Conservation (phyloP, 106 monocot species). For the Dactylorhiza incarnata region DNA sequence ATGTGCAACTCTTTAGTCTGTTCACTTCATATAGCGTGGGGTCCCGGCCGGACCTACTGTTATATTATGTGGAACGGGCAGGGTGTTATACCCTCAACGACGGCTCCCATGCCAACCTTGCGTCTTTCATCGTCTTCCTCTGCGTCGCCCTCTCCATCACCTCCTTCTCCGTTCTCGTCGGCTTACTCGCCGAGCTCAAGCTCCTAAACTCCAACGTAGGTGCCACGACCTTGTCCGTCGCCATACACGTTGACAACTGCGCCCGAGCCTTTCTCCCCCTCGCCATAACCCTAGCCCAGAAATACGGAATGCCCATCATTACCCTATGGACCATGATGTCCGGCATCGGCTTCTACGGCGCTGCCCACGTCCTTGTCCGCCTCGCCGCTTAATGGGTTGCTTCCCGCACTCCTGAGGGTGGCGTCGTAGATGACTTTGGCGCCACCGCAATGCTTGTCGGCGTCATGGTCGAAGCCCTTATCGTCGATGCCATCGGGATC, state of each 20-base stretch:
- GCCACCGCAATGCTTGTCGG: conserved; percentile 27
- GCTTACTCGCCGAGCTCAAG: conserved; percentile 34
- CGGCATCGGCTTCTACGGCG: conserved; percentile 16
- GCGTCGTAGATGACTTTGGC: conserved; percentile 31
- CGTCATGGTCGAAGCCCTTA: conserved; percentile 33
- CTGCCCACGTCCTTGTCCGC: conserved; percentile 5
- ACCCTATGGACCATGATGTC: conserved; percentile 16
- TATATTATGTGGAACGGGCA: too few species aligned
- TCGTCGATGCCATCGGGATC: conserved; percentile 49
- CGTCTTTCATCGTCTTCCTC: conserved; percentile 24
- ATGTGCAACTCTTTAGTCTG: too few species aligned
- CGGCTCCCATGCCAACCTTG: not conserved
- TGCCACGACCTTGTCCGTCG: conserved; percentile 20
- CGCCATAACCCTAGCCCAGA: conserved; percentile 25
- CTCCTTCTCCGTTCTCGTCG: conserved; percentile 35
- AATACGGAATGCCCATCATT: not conserved
- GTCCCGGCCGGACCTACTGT: too few species aligned
- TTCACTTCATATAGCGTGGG: too few species aligned
- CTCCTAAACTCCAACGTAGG: conserved; percentile 25
- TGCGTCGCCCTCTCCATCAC: conserved; percentile 24
- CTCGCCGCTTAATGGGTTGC: conserved; percentile 29
- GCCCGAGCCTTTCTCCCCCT: conserved; percentile 42
- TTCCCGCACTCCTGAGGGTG: conserved; percentile 33
- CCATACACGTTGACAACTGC: conserved; percentile 26
- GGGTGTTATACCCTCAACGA: not conserved